Conservation (phyloP, 257 asterid genomes). For the Orobanche coerulescens region DNA sequence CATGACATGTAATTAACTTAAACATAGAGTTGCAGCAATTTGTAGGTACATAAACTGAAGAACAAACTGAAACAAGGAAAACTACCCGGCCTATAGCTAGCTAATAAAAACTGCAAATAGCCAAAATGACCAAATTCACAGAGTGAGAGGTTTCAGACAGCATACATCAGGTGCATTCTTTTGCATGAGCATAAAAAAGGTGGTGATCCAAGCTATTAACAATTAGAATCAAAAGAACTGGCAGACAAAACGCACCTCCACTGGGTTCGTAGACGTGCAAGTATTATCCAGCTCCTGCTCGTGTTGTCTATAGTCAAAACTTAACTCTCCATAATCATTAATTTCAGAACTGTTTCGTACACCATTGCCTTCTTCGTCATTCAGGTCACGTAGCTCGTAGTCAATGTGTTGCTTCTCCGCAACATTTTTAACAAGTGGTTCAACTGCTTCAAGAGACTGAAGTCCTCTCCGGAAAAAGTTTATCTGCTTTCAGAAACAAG, state of each 20-base stretch:
- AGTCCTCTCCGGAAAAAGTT: constrained; percentile 80
- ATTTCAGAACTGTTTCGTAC: constrained; percentile 47
- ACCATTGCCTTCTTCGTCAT: constrained; percentile 39
- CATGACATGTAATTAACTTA: constrained; percentile 16
- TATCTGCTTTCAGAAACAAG: constrained; percentile 44
- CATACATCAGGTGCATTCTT: too few relatives aligned
- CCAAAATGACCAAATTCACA: background rate
- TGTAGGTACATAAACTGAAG: background rate
- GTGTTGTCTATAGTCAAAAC: constrained; percentile 56
- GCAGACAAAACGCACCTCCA: constrained; percentile 50
- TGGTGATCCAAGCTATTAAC: background rate
- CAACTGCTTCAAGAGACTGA: constrained; percentile 79
- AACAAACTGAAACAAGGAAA: constrained; percentile 1
- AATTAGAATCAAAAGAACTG: constrained; percentile 15
- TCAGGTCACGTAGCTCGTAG: constrained; percentile 54
- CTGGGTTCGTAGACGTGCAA: constrained; percentile 42
- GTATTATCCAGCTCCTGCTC: constrained; percentile 50
- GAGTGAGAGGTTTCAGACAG: background rate
- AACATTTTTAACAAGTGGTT: constrained; percentile 59
- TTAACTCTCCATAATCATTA: constrained; percentile 56
- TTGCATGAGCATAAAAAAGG: background rate
- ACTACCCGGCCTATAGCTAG: constrained; percentile 5
- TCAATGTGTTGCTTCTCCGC: constrained; percentile 82
- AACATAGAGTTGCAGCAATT: background rate
- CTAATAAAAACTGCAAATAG: constrained; percentile 9